Evolutionary conservation across 495 filamentous ascomycete genomes (phyloP), one percentile per base, ranked within the genome.

Genomic region (Podospora didyma): DNA sequence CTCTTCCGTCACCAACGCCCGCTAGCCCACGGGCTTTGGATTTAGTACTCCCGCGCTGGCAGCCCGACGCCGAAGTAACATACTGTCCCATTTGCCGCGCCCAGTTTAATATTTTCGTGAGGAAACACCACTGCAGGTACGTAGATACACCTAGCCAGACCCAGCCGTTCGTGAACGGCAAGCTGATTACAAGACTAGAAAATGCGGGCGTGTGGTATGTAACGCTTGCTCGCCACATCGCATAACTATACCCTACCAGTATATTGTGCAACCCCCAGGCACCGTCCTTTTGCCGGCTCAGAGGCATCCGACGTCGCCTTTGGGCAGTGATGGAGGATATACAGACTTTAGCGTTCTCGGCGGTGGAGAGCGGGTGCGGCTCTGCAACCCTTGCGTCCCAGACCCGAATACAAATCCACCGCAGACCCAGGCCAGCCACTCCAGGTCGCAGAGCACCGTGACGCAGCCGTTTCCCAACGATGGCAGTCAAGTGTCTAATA

Each of bases 201-300:
- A 96, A 76, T 98, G 94, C 70, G 94, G 94, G 7, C 81, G 92
- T 26, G 95, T 98, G 1, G 95, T 98, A 14, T 98, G 94, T 69
- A 83, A 86, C 51, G 73, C 82, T 17, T 98, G 94, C 72, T 97
- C 95, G 3, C 94, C 95, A 4, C 93, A 97, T 70, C 84, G 89
- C 41, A 97, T 98, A 66, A 96, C 88, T 1, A 96, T 98, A 54
- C 95, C 94, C 1, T 81, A 89, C 51, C 89, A 94, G 57, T 97
- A 87, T 67, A 94, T 97, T 49, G 94, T 98, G 16, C 89, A 86
- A 42, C 91, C 92, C 1, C 89, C 90, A 2, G 76, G 79, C 28
- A 65, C 78, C 16, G 47, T 62, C 11, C 60, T 61, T 19, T 49
- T 46, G 6, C 64, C 79, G 37, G 74, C 78, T 63, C 67, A 78